Evolutionary conservation across 2,329 filamentous ascomycete genomes (phyloP), one percentile per base, ranked within the genome.

Genomic region (Aspergillus pseudoglaucus): DNA sequence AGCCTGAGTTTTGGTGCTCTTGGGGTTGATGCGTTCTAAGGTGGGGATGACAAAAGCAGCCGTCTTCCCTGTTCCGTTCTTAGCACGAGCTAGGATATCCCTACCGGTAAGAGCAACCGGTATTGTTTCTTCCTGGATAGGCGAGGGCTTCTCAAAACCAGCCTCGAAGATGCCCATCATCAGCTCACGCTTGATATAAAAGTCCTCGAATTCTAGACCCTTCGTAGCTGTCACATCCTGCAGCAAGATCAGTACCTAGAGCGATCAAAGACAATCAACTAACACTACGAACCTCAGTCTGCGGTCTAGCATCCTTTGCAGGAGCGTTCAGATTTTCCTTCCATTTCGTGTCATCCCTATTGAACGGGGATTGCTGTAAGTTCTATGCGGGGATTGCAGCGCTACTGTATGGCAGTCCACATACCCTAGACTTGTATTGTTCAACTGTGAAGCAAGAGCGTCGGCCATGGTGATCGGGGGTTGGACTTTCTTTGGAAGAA

Each of bases 91-190:
- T 55, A 98, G 81, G 61, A 98, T 90, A 66, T 98, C 93, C 72
- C 91, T 83, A 48, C 93, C 93, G 42, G 91, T 95, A 48, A 98
- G 80, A 44, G 93, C 93, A 57, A 98, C 91, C 42, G 93, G 93
- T 63, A 98, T 96, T 47, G 93, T 90, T 75, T 97, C 93, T 84
- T 98, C 93, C 82, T 98, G 93, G 61, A 98, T 98, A 9, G 93
- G 93, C 48, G 93, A 98, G 14, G 93, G 93, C 74, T 95, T 96
- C 70, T 98, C 93, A 70, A 96, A 98, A 54, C 93, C 93, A 59
- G 93, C 93, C 75, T 98, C 93, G 70, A 97, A 98, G 58, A 98
- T 97, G 53, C 93, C 93, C 91, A 97, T 98, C 75, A 98, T 82
- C 52, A 98, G 76, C 67, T 95, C 88, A 66, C 93, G 82, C 76